These are phyloP conservation scores for Cornus controversa DNA, from an alignment of 148 eudicot genomes.

Conservation along the genomic window DNA sequence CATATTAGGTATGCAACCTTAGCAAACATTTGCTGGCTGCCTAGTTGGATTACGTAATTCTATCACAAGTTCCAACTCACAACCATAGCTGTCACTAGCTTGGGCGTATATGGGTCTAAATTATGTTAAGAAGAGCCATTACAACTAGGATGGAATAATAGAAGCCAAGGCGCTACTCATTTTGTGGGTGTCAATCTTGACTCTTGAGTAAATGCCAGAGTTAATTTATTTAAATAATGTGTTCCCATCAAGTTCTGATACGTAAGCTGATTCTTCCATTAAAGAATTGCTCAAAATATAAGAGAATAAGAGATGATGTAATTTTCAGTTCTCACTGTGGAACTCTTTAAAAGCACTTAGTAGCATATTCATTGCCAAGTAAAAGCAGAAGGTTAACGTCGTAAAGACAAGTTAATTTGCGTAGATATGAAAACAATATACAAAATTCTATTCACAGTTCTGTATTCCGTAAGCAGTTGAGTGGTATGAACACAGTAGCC, in stretches of 20 bases:
- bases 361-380: not conserved
- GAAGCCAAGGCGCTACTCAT: no score
- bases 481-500: not conserved
- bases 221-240: no score
- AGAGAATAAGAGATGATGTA: not conserved
- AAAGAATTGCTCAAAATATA: not conserved
- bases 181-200: not conserved
- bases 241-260: not conserved
- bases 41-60: not conserved
- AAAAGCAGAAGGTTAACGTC: not conserved
- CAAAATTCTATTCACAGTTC: conserved; percentile 30
- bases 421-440: not conserved
- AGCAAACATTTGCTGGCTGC: no score
- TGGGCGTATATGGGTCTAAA: no score
- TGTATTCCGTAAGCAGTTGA: conserved; percentile 18
- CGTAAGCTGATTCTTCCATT: no score
- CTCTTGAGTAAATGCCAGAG: not conserved
- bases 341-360: no score
- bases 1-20: no score
- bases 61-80: not conserved
- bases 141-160: not conserved
- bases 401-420: not conserved
- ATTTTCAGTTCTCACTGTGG: not conserved
- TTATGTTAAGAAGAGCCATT: not conserved
- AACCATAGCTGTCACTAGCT: not conserved